A percentile compares a stretch with the other conserved stretches of the same genome.
phyloP scores from a whole-genome alignment of 2,329 filamentous ascomycete genomes.

The Colletotrichum simmondsii region DNA sequence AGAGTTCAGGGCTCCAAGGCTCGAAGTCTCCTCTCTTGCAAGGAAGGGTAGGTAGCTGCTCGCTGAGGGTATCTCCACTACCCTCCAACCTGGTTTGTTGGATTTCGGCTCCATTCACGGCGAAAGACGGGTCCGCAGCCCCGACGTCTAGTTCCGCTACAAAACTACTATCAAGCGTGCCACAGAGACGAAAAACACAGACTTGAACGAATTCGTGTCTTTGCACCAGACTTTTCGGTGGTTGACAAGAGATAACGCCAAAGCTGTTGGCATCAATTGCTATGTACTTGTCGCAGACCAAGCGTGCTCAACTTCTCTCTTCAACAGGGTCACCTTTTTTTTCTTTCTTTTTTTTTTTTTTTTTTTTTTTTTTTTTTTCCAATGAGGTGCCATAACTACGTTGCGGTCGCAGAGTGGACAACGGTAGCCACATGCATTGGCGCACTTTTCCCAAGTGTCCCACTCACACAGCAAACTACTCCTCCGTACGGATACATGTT shows the following conservation, averaged over 20 bases:
- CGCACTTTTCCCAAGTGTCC: neutral
- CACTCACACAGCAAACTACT: neutral
- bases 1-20: neutral
- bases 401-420: neutral
- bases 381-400: neutral
- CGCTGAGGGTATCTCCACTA: neutral
- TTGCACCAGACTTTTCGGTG: too few species aligned
- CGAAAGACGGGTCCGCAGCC: neutral
- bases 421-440: neutral
- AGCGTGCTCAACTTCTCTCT: neutral
- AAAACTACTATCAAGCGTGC: neutral
- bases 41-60: neutral
- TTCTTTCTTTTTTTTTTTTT: neutral
- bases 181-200: neutral
- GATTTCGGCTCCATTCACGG: neutral
- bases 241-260: neutral
- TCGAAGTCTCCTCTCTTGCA: neutral
- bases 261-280: neutral
- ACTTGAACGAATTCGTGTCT: neutral
- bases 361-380: neutral
- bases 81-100: neutral
- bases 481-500: too few species aligned
- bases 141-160: neutral
- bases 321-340: neutral
- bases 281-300: neutral